Evolutionary conservation across 1,139 yeast genomes (phyloP).

Genomic region (Geotrichum citri-aurantii): DNA sequence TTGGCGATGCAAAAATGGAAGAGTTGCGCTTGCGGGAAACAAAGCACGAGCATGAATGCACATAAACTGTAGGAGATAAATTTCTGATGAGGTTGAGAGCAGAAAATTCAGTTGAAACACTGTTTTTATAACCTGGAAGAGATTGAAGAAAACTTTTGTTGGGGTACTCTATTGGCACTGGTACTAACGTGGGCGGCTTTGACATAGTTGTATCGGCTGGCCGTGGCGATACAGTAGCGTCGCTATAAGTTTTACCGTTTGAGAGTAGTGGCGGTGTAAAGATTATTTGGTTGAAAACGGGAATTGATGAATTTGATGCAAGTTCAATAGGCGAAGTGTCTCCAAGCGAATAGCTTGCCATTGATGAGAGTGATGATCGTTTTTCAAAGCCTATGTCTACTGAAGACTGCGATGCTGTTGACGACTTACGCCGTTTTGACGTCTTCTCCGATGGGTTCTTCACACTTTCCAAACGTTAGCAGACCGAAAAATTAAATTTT

Average conservation of each 20-base stretch:
- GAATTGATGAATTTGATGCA: slow-evolving; percentile 1
- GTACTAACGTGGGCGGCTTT: not conserved
- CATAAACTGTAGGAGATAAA: not conserved
- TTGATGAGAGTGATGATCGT: not conserved
- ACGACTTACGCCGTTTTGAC: slow-evolving; percentile 3
- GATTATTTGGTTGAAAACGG: slow-evolving; percentile 11
- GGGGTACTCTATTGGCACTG: not conserved
- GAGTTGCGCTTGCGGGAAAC: not conserved
- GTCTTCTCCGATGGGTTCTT: slow-evolving; percentile 5
- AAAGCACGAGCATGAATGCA: not conserved
- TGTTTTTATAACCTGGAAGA: not conserved
- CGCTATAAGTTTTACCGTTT: slow-evolving; percentile 4
- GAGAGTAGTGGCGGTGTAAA: slow-evolving; percentile 15
- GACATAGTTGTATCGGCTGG: not conserved
- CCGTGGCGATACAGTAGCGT: not conserved
- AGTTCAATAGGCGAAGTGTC: not conserved
- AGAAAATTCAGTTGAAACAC: not conserved
- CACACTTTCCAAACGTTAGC: not conserved
- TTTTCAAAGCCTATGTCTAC: not conserved
- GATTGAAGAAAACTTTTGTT: not conserved
- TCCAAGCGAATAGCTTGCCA: not conserved
- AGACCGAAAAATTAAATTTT: not conserved
- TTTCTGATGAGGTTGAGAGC: not conserved
- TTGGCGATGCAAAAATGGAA: not conserved
- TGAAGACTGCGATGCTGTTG: not conserved